Evolutionary conservation across 176 grass and related monocot genomes (phyloP), one percentile per base, ranked within the genome.

Genomic region (Microstegium vimineum): DNA sequence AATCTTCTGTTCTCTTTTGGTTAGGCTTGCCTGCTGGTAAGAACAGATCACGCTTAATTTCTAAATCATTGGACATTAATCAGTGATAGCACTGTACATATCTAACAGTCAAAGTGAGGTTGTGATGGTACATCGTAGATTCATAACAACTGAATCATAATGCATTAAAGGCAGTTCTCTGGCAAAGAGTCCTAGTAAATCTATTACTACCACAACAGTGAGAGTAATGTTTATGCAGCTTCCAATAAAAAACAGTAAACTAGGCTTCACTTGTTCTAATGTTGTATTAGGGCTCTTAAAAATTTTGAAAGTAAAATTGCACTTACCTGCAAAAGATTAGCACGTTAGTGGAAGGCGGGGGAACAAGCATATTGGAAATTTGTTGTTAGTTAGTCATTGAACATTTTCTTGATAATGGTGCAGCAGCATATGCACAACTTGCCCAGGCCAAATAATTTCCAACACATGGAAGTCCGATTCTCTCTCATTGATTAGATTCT

Each of bases 391-490:
- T 66, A 82, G 59, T 2, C 22, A 28, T 54, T 26, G 32, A 37
- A 63, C 23, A 35, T 51, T 57, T 73, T 68, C 40, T 14, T 46
- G 30, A 12, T 56, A 17, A 9, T 8, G 35, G 22, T 59, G 31
- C 33, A 66, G 20, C 72, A 76, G 81, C 26, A 51, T 68, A 63
- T 57, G 6, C 28, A 72, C 72, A 77, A 72, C 64, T 72, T 85
- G 63, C 22, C 27, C 22, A 77, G 16, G 34, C 43, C 28, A 86
- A 62, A 85, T 89, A 59, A 82, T 82, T 71, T 76, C 57, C 66
- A 66, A 47, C 83, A 82, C 87, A 82, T 86, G 83, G 78, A 81
- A 72, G 60, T n/a, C 61, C 45, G 84, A 70, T 85, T 89, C 71
- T 59, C 73, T 56, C 40, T 69, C 32, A 31, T 66, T 89, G 65